phyloP scores from a whole-genome alignment of 306 rosid species.

The Dalbergia oliveri region DNA sequence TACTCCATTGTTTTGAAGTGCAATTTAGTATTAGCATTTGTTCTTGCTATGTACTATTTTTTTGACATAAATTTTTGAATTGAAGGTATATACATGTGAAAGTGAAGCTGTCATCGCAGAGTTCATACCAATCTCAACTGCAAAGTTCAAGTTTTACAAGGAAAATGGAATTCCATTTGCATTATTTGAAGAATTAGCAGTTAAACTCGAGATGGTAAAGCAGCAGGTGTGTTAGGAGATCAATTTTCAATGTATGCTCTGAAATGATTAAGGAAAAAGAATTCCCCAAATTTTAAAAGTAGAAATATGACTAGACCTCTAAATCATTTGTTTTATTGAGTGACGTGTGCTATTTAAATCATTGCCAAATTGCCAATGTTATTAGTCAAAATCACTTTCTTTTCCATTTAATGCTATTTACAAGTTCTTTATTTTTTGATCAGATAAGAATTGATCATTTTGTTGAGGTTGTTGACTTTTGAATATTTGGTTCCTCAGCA shows the following conservation, averaged over 20 bases:
- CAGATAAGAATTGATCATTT: conserved; percentile 39
- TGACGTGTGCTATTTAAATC: conserved; percentile 1
- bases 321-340: neutral
- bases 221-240: conserved; percentile 58
- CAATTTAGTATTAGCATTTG: conserved; percentile 28
- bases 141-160: conserved; percentile 69
- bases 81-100: conserved; percentile 84
- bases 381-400: neutral
- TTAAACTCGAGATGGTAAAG: conserved; percentile 48
- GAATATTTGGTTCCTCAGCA: conserved; percentile 61
- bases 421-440: conserved; percentile 5
- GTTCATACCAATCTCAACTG: conserved; percentile 71
- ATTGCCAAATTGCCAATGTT: neutral
- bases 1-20: conserved; percentile 1
- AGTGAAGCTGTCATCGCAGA: conserved; percentile 73
- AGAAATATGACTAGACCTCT: neutral
- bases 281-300: conserved; percentile 1
- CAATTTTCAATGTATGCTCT: conserved; percentile 23
- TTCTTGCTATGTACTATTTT: conserved; percentile 19
- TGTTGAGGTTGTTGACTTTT: conserved; percentile 42
- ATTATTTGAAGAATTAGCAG: conserved; percentile 45
- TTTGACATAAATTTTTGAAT: conserved; percentile 20
- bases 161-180: conserved; percentile 44
- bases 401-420: neutral
- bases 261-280: neutral